phyloP scores from a whole-genome alignment of 2,329 filamentous ascomycete species.

The Diaporthe citriasiana region DNA sequence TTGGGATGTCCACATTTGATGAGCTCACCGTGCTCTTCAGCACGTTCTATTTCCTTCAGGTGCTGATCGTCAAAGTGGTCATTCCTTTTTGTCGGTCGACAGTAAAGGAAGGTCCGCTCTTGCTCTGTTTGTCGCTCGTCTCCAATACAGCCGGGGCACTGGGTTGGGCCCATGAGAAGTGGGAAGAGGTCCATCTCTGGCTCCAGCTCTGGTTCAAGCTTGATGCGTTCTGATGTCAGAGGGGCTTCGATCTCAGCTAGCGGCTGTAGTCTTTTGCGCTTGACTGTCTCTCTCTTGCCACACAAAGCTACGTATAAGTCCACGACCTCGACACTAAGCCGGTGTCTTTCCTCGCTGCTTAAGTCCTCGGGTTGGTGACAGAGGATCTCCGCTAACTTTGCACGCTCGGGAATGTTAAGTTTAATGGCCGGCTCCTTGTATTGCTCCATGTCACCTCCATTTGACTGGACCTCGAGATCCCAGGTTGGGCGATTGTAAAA shows the following conservation, averaged over 20 bases:
- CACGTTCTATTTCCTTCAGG: background rate
- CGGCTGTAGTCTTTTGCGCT: background rate
- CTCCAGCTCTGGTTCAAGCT: background rate
- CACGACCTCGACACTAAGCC: constrained; percentile 26
- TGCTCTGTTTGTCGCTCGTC: constrained; percentile 33
- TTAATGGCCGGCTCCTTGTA: constrained; percentile 37
- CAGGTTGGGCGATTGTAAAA: constrained; percentile 40
- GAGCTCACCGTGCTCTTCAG: background rate
- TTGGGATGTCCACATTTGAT: constrained; percentile 21
- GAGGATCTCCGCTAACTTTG: constrained; percentile 30
- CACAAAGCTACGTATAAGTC: constrained; percentile 35
- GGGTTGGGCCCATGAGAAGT: constrained; percentile 29
- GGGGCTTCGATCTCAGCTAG: background rate
- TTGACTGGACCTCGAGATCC: constrained; percentile 34
- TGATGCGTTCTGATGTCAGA: constrained; percentile 8
- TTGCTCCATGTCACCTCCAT: constrained; percentile 43
- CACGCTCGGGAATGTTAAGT: constrained; percentile 38
- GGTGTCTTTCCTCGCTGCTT: constrained; percentile 5
- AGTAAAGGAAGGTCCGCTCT: constrained; percentile 35
- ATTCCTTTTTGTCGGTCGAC: constrained; percentile 15
- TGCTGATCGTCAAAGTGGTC: constrained; percentile 31
- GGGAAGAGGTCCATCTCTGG: background rate
- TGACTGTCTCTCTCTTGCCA: constrained; percentile 40
- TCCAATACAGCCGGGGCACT: constrained; percentile 40
- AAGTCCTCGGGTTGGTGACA: constrained; percentile 35